Conservation (phyloP, 2,329 filamentous ascomycete species). For the Stachybotrys echinatus region DNA sequence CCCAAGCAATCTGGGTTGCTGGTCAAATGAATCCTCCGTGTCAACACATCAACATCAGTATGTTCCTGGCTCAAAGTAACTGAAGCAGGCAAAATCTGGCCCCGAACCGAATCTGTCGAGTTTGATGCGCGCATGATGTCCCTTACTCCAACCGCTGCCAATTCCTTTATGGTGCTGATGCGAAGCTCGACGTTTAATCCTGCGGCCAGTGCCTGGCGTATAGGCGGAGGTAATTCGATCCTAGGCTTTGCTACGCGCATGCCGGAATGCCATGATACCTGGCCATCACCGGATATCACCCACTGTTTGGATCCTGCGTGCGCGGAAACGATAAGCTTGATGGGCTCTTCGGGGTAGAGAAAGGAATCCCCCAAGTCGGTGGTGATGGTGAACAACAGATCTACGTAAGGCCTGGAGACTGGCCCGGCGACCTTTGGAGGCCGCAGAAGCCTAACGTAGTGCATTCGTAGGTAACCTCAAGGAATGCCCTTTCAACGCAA, state of each 20-base stretch:
- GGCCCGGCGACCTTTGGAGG: conserved; percentile 32
- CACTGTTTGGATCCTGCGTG: neutral
- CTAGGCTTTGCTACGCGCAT: conserved; percentile 34
- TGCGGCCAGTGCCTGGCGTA: conserved; percentile 16
- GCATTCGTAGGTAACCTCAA: conserved; percentile 37
- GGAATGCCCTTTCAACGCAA: too few species aligned
- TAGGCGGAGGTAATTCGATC: conserved; percentile 18
- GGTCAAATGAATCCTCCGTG: conserved; percentile 16
- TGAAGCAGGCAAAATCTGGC: conserved; percentile 40
- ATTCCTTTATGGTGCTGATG: conserved; percentile 16
- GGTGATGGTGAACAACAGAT: conserved; percentile 48
- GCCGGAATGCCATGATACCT: conserved; percentile 24
- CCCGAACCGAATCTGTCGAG: conserved; percentile 16
- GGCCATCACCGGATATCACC: conserved; percentile 8
- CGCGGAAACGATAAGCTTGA: conserved; percentile 29
- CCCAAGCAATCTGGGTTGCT: conserved; percentile 6
- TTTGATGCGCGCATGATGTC: conserved; percentile 17
- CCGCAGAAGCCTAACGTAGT: conserved; percentile 52
- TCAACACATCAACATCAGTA: conserved; percentile 16
- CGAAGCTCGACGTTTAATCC: conserved; percentile 20
- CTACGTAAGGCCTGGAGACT: conserved; percentile 22
- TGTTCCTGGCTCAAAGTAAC: conserved; percentile 22
- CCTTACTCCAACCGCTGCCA: conserved; percentile 18
- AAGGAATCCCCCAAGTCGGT: conserved; percentile 54
- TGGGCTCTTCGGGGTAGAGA: conserved; percentile 36